Percentiles rank a stretch among this genome's conserved stretches.
Evolutionary conservation across 1,139 yeast genomes (phyloP).

Genomic region (Suhomyces ambrosiae): DNA sequence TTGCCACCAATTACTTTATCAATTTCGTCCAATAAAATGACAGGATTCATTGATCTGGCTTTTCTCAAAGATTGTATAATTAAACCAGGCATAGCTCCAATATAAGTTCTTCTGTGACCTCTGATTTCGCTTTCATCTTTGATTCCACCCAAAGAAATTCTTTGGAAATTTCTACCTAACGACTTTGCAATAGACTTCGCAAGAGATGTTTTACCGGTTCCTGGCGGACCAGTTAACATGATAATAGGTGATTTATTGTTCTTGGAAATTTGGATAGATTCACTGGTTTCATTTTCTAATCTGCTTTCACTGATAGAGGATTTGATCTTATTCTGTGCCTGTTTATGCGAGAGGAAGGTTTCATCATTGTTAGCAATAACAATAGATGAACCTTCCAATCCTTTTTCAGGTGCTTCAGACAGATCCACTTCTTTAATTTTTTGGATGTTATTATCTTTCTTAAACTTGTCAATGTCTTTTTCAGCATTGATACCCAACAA

Average conservation of each 20-base stretch:
- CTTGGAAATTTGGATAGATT: conserved; percentile 33
- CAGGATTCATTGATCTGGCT: conserved; percentile 82
- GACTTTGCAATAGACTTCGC: conserved; percentile 87
- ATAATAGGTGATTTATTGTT: conserved; percentile 69
- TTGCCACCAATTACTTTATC: conserved; percentile 76
- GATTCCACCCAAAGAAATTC: conserved; percentile 86
- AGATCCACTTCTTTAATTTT: conserved; percentile 9
- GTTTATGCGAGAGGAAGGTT: conserved; percentile 29
- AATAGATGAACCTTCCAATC: conserved; percentile 21
- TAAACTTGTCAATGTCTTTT: conserved; percentile 21
- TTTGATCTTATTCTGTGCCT: conserved; percentile 31
- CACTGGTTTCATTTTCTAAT: conserved; percentile 14
- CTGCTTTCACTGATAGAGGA: conserved; percentile 22
- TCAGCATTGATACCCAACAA: conserved; percentile 52
- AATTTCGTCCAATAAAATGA: conserved; percentile 85
- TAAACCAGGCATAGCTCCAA: conserved; percentile 92
- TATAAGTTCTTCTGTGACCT: conserved; percentile 91
- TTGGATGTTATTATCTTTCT: conserved; percentile 12
- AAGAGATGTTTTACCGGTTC: conserved; percentile 90
- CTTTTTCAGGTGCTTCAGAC: conserved; percentile 6
- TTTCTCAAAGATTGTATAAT: conserved; percentile 78
- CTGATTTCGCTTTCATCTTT: conserved; percentile 89
- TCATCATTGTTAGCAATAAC: conserved; percentile 44
- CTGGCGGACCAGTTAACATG: conserved; percentile 91
- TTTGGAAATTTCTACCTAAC: conserved; percentile 75